Evolutionary conservation across 257 asterid species (phyloP).

Genomic region (Solanum acaule): DNA sequence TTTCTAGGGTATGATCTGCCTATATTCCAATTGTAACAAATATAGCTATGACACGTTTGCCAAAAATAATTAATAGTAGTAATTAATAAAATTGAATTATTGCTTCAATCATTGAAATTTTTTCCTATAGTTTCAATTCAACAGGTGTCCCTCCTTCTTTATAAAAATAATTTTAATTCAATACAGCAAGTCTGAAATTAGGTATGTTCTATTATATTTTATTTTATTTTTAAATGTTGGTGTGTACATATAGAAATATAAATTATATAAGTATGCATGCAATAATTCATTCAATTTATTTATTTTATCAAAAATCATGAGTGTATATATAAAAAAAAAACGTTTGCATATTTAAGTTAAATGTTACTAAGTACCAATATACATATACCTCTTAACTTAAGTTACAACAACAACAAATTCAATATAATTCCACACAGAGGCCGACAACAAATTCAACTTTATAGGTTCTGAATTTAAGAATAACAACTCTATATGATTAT

Average conservation of each 20-base stretch:
- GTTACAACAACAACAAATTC: not conserved
- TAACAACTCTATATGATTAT: too few species aligned
- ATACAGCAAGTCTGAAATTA: not conserved
- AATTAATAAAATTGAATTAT: not conserved
- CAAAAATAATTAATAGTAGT: not conserved
- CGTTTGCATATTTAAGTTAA: not conserved
- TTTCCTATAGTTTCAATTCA: not conserved
- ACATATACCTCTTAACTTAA: not conserved
- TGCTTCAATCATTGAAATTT: not conserved
- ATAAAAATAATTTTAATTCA: not conserved
- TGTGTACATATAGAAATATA: not conserved
- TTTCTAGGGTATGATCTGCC: not conserved
- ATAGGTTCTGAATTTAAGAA: not conserved
- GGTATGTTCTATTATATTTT: not conserved
- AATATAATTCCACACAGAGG: accelerated
- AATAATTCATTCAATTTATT: not conserved
- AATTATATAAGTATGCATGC: not conserved
- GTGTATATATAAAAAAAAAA: not conserved
- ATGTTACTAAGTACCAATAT: not conserved
- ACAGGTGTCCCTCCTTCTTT: not conserved
- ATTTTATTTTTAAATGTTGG: not conserved
- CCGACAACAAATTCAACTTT: accelerated
- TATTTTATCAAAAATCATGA: not conserved
- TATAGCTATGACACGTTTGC: not conserved
- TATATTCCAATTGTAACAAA: not conserved